A percentile compares a stretch with the other conserved stretches of the same genome.
These are phyloP conservation scores for Balansia obtecta DNA, from an alignment of 2,329 filamentous ascomycete genomes.

Conservation along the genomic window DNA sequence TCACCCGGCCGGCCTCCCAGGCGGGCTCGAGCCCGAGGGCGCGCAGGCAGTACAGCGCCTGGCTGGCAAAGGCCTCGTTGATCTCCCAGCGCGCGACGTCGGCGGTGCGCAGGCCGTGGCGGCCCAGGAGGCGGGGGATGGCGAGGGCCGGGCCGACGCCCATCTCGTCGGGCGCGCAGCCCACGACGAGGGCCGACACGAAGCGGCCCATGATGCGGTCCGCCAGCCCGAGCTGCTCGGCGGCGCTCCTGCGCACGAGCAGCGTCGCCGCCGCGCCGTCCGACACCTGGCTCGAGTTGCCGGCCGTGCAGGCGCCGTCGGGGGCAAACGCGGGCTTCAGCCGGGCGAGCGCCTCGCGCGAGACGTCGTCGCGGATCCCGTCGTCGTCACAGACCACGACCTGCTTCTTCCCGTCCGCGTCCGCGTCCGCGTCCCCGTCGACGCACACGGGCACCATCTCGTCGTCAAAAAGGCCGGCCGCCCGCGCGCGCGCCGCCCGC, in stretches of 20 bases:
- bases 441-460: conserved; percentile 59
- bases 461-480: conserved; percentile 54
- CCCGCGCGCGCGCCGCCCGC: conserved; percentile 59
- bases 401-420: too few relatives aligned
- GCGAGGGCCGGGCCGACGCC: conserved; percentile 78
- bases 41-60: conserved; percentile 58
- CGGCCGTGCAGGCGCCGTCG: conserved; percentile 69
- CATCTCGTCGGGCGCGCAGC: conserved; percentile 87
- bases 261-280: conserved; percentile 79
- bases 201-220: conserved; percentile 69
- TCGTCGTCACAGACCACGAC: conserved; percentile 77
- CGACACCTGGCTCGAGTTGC: conserved; percentile 75
- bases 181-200: conserved; percentile 61
- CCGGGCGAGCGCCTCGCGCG: conserved; percentile 56
- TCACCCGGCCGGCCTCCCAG: conserved; percentile 58
- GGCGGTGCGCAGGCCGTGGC: conserved; percentile 49
- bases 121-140: conserved; percentile 67
- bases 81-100: conserved; percentile 87
- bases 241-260: conserved; percentile 74
- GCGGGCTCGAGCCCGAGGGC: conserved; percentile 52
- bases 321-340: conserved; percentile 78
- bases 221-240: conserved; percentile 57
- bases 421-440: too few relatives aligned
- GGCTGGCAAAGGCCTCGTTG: conserved; percentile 69
- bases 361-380: conserved; percentile 60